Base-by-base conservation (phyloP, 1,284 basidiomycete genomes). In the Cryptococcus deneoformans region DNA sequence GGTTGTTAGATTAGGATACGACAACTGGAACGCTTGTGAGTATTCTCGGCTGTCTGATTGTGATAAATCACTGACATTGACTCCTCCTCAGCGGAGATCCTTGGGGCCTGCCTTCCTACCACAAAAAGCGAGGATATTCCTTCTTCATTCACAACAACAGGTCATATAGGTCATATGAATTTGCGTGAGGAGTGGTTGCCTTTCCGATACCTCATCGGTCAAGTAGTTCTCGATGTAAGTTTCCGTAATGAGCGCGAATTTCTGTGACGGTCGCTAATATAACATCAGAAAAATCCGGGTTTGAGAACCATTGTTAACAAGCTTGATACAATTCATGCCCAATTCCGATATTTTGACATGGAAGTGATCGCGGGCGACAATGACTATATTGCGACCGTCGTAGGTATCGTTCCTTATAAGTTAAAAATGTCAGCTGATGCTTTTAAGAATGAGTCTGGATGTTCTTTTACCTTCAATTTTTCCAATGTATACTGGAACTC, bases 401-500 rank as follows among this genome's bases (percentile, higher is more conserved):
- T 93, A 66, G 59, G 83, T 78, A 20, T 39, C 8, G 8, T 29
- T 37, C 24, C 35, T 2, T 10, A 45, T 14, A 10, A 9, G 24
- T 14, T 29, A 38, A 16, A 16, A 9, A 46, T 16, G 9, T 36
- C 10, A 46, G 39, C 57, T 53, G 42, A 51, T 36, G 11, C 20
- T 16, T 20, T 47, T 37, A 69, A 94, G 90, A 83, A 82, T 62
- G 92, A 96, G 79, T 85, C 86, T 6, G 84, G 86, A 63, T 98
- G 93, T 76, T 80, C 79, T 12, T 99, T 98, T 76, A 87, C 84
- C 0, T 98, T 99, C 68, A 94, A 99, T 74, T 99, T 99, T 71
- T 87, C 89, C 8, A 83, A 86, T 67, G 96, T 99, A 2, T 99
- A 99, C 78, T 99, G 94, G 93, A 99, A 99, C 79, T 95, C 93